Evolutionary conservation across 1,284 basidiomycete species (phyloP).

Genomic region (Cystobasidium sp.): DNA sequence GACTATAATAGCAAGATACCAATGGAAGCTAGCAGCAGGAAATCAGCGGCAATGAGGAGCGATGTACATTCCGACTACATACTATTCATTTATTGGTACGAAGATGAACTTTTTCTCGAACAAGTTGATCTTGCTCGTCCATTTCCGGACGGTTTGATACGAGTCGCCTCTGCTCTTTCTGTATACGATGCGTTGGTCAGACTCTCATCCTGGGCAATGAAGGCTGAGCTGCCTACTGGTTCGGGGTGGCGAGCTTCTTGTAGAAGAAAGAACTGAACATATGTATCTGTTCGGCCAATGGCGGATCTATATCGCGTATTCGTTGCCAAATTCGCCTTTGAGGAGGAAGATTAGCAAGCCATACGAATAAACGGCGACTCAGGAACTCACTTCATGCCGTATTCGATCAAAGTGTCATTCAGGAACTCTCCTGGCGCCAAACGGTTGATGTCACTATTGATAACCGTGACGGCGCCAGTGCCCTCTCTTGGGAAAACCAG

Average conservation of each 20-base stretch:
- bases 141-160: conserved; percentile 85
- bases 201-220: conserved; percentile 31
- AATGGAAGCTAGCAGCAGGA: conserved; percentile 71
- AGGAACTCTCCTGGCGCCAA: conserved; percentile 79
- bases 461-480: conserved; percentile 50
- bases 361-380: not conserved
- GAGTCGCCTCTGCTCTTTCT: conserved; percentile 59
- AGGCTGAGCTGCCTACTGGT: conserved; percentile 37
- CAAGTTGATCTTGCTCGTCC: conserved; percentile 82
- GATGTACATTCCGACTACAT: conserved; percentile 52
- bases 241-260: conserved; percentile 79
- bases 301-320: conserved; percentile 64
- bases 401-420: conserved; percentile 95
- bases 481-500: conserved; percentile 43
- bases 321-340: conserved; percentile 70
- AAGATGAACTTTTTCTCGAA: conserved; percentile 92
- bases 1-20: conserved; percentile 94
- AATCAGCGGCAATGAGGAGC: not conserved
- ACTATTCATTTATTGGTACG: conserved; percentile 96
- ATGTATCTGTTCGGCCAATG: conserved; percentile 74
- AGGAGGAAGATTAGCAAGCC: not conserved
- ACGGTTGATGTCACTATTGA: conserved; percentile 70
- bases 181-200: conserved; percentile 56
- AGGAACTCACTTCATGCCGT: conserved; percentile 79
- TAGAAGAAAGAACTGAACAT: conserved; percentile 98